These are phyloP conservation scores for Cyclostephanos invisitatus DNA, from an alignment of 108 stramenopile genomes.

Conservation along the genomic window DNA sequence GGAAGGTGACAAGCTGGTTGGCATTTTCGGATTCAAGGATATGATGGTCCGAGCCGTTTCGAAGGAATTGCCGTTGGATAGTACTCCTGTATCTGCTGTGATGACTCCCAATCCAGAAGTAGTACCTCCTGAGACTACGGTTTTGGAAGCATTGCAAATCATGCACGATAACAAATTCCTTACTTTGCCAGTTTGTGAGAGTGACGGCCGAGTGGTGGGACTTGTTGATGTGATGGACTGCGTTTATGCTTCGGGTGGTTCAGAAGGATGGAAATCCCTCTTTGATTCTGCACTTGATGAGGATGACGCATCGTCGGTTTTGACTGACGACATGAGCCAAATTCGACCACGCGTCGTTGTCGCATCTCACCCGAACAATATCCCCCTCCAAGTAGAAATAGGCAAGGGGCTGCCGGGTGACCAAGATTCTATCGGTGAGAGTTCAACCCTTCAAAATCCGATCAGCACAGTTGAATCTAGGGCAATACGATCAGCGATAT, in stretches of 20 bases:
- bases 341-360: constrained; percentile 38
- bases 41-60: constrained; percentile 89
- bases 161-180: constrained; percentile 95
- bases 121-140: constrained; percentile 83
- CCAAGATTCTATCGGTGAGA: constrained; percentile 56
- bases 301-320: constrained; percentile 42
- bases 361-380: constrained; percentile 59
- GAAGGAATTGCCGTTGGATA: constrained; percentile 75
- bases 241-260: constrained; percentile 83
- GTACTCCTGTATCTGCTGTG: constrained; percentile 69
- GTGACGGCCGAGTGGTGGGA: constrained; percentile 83
- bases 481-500: constrained; percentile 5
- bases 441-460: constrained; percentile 37
- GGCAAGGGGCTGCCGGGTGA: constrained; percentile 45
- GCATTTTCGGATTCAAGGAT: constrained; percentile 94
- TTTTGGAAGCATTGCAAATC: constrained; percentile 88
- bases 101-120: constrained; percentile 94
- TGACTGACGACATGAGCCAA: constrained; percentile 40
- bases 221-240: constrained; percentile 96
- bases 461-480: constrained; percentile 34
- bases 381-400: constrained; percentile 78
- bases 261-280: constrained; percentile 83
- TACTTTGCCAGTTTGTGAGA: constrained; percentile 89
- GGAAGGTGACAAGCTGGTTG: constrained; percentile 76
- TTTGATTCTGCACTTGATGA: constrained; percentile 54